Percentiles rank a stretch among this genome's conserved stretches.
Conservation (phyloP, 495 filamentous ascomycete species). For the Jackrogersella minutella region DNA sequence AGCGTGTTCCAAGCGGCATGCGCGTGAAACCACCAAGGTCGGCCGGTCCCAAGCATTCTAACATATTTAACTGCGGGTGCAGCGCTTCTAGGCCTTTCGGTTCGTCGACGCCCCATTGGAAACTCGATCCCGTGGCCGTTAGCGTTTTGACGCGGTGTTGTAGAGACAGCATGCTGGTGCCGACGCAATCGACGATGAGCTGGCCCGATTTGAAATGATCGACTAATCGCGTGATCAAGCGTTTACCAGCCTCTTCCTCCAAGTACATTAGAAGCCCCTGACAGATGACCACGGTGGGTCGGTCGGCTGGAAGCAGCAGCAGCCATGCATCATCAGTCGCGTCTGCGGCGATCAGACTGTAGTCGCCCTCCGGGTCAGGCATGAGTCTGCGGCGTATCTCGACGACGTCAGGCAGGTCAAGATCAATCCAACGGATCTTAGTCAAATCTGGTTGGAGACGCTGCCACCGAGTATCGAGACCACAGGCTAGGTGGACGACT, state of each 20-base stretch:
- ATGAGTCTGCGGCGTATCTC: conserved; percentile 31
- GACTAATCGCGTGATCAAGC: conserved; percentile 30
- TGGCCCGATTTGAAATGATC: conserved; percentile 39
- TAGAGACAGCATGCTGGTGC: conserved; percentile 15
- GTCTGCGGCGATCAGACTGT: conserved; percentile 27
- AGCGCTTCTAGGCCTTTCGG: conserved; percentile 31
- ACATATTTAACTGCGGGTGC: conserved; percentile 31
- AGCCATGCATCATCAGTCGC: conserved; percentile 36
- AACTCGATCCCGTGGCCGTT: conserved; percentile 25
- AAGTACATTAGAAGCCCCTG: conserved; percentile 42
- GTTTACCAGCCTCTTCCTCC: conserved; percentile 28
- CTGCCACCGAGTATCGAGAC: conserved; percentile 37
- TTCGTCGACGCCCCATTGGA: conserved; percentile 36
- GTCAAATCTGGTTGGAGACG: conserved; percentile 31
- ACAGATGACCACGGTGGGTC: conserved; percentile 34
- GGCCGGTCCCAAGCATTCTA: conserved; percentile 26
- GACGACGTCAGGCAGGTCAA: conserved; percentile 41
- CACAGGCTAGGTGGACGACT: conserved; percentile 42
- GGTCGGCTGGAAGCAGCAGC: conserved; percentile 29
- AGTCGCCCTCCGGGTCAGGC: conserved; percentile 32
- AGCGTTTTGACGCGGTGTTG: conserved; percentile 20
- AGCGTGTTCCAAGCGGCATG: conserved; percentile 18
- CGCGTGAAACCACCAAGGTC: conserved; percentile 20
- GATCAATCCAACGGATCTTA: conserved; percentile 37
- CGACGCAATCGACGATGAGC: conserved; percentile 36